phyloP scores from a whole-genome alignment of 2,329 filamentous ascomycete genomes.

The Lachnellula suecica region DNA sequence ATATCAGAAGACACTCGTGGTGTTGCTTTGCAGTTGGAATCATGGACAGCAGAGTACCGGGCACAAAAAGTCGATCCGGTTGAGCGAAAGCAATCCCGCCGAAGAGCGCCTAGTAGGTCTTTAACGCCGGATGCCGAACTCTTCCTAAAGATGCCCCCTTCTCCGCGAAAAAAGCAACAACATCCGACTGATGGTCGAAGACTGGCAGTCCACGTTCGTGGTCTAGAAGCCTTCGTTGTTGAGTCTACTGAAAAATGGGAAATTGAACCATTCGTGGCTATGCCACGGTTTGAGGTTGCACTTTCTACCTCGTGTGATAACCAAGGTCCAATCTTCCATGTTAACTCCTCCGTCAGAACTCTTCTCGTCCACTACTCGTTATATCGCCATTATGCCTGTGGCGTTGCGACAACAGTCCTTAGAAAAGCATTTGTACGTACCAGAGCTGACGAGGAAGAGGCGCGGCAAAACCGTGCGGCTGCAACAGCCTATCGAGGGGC shows the following conservation, averaged over 20 bases:
- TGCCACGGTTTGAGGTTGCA: conserved; percentile 85
- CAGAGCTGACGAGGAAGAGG: conserved; percentile 44
- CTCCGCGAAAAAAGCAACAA: conserved; percentile 52
- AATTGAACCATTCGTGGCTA: conserved; percentile 77
- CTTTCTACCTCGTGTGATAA: conserved; percentile 83
- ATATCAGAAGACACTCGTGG: conserved; percentile 83
- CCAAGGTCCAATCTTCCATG: conserved; percentile 83
- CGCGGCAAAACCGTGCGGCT: conserved; percentile 33
- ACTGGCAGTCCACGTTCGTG: conserved; percentile 76
- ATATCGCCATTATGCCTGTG: conserved; percentile 87
- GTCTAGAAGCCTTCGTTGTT: conserved; percentile 86
- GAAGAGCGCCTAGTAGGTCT: conserved; percentile 73
- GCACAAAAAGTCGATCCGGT: conserved; percentile 72
- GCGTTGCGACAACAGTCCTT: conserved; percentile 76
- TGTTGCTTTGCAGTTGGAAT: conserved; percentile 81
- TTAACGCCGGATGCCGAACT: conserved; percentile 67
- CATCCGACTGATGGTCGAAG: conserved; percentile 72
- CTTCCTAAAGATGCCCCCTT: conserved; percentile 47
- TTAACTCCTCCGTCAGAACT: conserved; percentile 78
- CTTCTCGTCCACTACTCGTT: conserved; percentile 87
- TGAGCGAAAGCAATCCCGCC: conserved; percentile 56
- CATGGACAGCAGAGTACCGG: conserved; percentile 85
- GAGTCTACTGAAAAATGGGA: conserved; percentile 85
- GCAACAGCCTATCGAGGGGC: conserved; percentile 9
- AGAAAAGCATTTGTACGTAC: conserved; percentile 65